Percentiles rank a stretch among this genome's conserved stretches.
Conservation (phyloP, 257 asterid species). For the Solanum virginianum region DNA sequence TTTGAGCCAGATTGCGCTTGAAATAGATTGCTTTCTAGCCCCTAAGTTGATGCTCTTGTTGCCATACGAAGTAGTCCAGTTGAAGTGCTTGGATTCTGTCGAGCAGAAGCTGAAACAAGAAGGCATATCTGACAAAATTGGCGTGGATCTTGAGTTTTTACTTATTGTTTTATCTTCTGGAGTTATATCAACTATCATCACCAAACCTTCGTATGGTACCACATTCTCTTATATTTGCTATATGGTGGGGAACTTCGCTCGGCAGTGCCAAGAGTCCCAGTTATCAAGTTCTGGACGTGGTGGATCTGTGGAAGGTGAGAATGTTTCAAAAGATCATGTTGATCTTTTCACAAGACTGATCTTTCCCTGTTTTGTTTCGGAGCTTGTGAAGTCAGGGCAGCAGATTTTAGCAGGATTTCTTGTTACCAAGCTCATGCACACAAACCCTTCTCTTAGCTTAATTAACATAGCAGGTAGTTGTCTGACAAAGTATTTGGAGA, state of each 20-base stretch:
- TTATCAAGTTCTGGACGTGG: conserved; percentile 7
- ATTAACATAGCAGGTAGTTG: conserved; percentile 57
- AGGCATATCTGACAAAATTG: conserved; percentile 34
- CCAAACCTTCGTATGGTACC: conserved; percentile 43
- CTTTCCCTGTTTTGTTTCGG: conserved; percentile 67
- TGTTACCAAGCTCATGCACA: conserved; percentile 56
- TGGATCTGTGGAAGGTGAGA: conserved; percentile 6
- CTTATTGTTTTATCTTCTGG: conserved; percentile 66
- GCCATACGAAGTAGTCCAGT: conserved; percentile 44
- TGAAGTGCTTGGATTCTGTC: conserved; percentile 61
- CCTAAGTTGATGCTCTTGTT: conserved; percentile 45
- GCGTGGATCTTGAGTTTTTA: conserved; percentile 35
- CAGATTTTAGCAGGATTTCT: conserved; percentile 71
- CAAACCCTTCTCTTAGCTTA: conserved; percentile 53
- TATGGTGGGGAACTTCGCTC: conserved; percentile 61
- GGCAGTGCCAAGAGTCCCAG: conserved; percentile 43
- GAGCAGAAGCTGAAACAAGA: conserved; percentile 61
- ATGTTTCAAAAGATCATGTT: background rate
- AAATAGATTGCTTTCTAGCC: conserved; percentile 47
- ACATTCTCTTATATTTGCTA: conserved; percentile 68
- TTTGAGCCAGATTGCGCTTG: conserved; percentile 35
- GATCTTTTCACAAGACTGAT: conserved; percentile 35
- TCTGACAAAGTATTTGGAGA: conserved; percentile 48
- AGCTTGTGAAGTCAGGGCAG: conserved; percentile 82
- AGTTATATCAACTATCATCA: conserved; percentile 30